These are phyloP conservation scores for Pseudohalonectria lignicola DNA, from an alignment of 2,329 filamentous ascomycete species.

Conservation along the genomic window DNA sequence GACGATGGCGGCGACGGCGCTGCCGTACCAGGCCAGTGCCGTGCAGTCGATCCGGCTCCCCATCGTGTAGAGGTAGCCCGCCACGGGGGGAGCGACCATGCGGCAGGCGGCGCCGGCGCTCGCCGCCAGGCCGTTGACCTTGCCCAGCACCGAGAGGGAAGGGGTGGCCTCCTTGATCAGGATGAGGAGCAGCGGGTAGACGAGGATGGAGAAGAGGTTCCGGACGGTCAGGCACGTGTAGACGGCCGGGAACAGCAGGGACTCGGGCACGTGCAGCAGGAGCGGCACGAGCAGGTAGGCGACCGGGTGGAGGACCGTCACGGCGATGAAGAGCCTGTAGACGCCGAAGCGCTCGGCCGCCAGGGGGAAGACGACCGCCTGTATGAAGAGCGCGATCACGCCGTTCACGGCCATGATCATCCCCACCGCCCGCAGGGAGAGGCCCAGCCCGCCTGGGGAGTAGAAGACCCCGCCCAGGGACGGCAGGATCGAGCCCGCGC, in stretches of 20 bases:
- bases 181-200: slow-evolving; percentile 57
- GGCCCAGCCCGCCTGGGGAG: slow-evolving; percentile 50
- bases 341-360: slow-evolving; percentile 48
- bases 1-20: slow-evolving; percentile 41
- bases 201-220: slow-evolving; percentile 49
- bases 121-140: slow-evolving; percentile 55
- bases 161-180: slow-evolving; percentile 57
- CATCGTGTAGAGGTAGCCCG: slow-evolving; percentile 52
- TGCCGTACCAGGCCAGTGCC: slow-evolving; percentile 53
- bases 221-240: slow-evolving; percentile 46
- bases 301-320: slow-evolving; percentile 49
- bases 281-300: slow-evolving; percentile 49
- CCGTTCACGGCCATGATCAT: slow-evolving; percentile 43
- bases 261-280: slow-evolving; percentile 42
- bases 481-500: slow-evolving; percentile 5
- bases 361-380: slow-evolving; percentile 57
- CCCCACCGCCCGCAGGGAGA: slow-evolving; percentile 52
- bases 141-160: slow-evolving; percentile 43
- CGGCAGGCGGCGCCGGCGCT: slow-evolving; percentile 55
- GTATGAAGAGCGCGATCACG: slow-evolving; percentile 60
- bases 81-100: slow-evolving; percentile 55
- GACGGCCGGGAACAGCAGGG: slow-evolving; percentile 42
- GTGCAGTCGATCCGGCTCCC: slow-evolving; percentile 48
- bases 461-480: slow-evolving; percentile 31
- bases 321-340: slow-evolving; percentile 45